Evolutionary conservation across 768 basidiomycete species (phyloP), one percentile per base, ranked within the genome.

Genomic region (Lepiota subincarnata): DNA sequence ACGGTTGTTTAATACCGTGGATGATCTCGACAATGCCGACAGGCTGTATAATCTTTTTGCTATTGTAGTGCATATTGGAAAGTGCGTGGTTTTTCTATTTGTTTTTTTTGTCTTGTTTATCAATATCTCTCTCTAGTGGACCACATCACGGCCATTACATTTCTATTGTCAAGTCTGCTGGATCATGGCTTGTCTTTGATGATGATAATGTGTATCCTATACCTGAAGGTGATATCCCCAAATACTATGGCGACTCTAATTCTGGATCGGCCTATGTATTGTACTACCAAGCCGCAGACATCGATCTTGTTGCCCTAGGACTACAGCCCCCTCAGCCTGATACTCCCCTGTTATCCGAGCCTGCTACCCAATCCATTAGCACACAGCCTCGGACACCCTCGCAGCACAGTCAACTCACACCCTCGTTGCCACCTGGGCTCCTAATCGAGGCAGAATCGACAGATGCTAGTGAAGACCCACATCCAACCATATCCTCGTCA

Each of bases 141-240:
- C 94, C 94, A n/a, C 89, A 97, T 66, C 97, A 98, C 62, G 97
- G 97, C 0, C 97, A 99, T 73, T 99, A 99, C 68, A 85, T 98
- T 60, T 89, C 95, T 60, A 86, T 98, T 62, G 88, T 98, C 68
- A 92, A 91, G 66, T 88, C 89, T 2, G 78, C 81, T 56, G 87
- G 83, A 36, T 68, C 78, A 45, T 99, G 97, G 97, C 77, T 92
- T 55, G 77, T 96, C 45, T 98, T 98, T 62, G 97, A 99, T 70
- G 97, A 99, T 68, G 92, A 97, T 60, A 89, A 82, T 55, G 92
- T 99, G 48, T 88, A 87, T 41, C 73, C 86, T 1, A 87, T 99
- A 64, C 82, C 87, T 60, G 96, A 98, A 68, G 75, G 73, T 45
- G 96, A 98, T 57, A 95, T 99, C 55, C 79, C 84, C 47, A 88